Evolutionary conservation across 23 red algal genomes (phyloP).

Genomic region (Pyropia haitanensis): DNA sequence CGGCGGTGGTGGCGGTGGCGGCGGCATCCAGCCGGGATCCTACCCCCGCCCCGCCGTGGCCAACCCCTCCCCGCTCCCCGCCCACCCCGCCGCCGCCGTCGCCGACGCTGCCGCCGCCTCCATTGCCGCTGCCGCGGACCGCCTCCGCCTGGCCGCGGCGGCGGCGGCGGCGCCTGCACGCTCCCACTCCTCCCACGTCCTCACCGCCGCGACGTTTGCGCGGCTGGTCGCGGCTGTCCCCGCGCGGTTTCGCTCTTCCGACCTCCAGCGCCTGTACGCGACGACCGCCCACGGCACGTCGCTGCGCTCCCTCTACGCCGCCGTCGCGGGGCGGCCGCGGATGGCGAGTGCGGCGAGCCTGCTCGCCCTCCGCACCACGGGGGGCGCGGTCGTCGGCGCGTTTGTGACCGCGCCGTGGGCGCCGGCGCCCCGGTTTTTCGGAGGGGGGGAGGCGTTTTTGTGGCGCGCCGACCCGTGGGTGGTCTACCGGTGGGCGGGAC

Average conservation of each 20-base stretch:
- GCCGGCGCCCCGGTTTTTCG: constrained; percentile 28
- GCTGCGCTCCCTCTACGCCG: constrained; percentile 70
- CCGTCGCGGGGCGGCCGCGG: not conserved
- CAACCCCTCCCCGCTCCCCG: no score
- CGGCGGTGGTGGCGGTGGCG: no score
- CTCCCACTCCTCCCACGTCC: constrained; percentile 34
- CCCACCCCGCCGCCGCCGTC: no score
- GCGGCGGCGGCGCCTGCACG: no score
- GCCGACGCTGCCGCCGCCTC: no score
- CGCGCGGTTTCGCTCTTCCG: constrained; percentile 37
- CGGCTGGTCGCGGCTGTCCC: constrained; percentile 45
- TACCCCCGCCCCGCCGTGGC: no score
- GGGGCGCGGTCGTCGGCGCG: constrained; percentile 67
- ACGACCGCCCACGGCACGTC: constrained; percentile 72
- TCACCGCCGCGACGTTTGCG: constrained; percentile 33
- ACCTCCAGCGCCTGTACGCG: constrained; percentile 66
- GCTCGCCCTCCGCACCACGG: constrained; percentile 55
- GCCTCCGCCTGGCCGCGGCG: no score
- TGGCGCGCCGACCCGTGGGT: no score
- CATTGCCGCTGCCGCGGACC: no score
- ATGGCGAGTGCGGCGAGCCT: constrained; percentile 44
- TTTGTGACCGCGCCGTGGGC: constrained; percentile 73
- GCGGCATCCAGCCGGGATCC: no score
- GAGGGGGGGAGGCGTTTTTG: constrained; percentile 1
- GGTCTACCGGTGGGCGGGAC: no score